These are phyloP conservation scores for Elymus sibiricus DNA, from an alignment of 176 grass and related monocot species.

Conservation along the genomic window DNA sequence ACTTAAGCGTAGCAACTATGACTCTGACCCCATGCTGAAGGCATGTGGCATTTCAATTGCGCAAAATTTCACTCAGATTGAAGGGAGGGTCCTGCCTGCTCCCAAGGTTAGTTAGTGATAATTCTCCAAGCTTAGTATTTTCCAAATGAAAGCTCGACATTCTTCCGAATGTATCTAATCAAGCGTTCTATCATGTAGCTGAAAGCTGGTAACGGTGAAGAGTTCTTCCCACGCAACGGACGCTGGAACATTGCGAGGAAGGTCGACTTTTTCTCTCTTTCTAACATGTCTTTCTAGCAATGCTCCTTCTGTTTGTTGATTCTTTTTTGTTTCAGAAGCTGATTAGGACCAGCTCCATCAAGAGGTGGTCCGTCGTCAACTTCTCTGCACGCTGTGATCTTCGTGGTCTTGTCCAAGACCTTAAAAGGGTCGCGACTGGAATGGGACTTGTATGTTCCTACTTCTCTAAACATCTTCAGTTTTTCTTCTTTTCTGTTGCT, in stretches of 20 bases:
- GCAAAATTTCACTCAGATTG: slow-evolving; percentile 55
- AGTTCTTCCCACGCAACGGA: slow-evolving; percentile 54
- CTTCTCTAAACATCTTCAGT: neutral
- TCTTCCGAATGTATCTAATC: neutral
- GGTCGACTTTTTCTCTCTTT: slow-evolving; percentile 31
- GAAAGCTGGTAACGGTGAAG: slow-evolving; percentile 52
- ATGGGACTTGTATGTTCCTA: slow-evolving; percentile 76
- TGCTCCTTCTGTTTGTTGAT: slow-evolving; percentile 9
- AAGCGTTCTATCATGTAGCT: slow-evolving; percentile 38
- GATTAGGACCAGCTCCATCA: slow-evolving; percentile 31
- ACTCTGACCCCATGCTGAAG: slow-evolving; percentile 63
- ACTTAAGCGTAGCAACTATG: slow-evolving; percentile 49
- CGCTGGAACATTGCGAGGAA: slow-evolving; percentile 77
- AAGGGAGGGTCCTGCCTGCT: slow-evolving; percentile 58
- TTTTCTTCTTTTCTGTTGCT: neutral
- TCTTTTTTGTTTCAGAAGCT: slow-evolving; percentile 52
- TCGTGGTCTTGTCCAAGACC: slow-evolving; percentile 46
- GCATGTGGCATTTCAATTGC: slow-evolving; percentile 68
- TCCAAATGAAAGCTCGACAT: neutral
- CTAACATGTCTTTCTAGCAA: neutral
- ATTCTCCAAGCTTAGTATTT: neutral
- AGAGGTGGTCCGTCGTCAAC: slow-evolving; percentile 73
- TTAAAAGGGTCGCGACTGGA: slow-evolving; percentile 46
- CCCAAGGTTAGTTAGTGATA: slow-evolving; percentile 46
- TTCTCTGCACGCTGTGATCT: slow-evolving; percentile 76